Evolutionary conservation across 1,284 basidiomycete species (phyloP).

Genomic region (Marasmius sp.): DNA sequence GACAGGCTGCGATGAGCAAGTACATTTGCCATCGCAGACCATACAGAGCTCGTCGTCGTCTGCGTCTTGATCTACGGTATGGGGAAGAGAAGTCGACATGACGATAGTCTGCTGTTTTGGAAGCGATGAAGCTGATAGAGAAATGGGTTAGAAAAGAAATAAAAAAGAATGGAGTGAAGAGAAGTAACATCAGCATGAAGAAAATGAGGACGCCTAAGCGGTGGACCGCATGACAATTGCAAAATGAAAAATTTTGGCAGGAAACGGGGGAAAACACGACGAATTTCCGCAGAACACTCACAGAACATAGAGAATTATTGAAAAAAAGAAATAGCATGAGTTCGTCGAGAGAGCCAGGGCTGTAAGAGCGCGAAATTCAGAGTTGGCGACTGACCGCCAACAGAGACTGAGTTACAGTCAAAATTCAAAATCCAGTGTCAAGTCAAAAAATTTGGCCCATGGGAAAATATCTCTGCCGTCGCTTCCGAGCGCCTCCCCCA

Average conservation of each 20-base stretch:
- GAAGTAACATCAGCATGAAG: slow-evolving; percentile 22
- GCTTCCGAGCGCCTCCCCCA: background rate
- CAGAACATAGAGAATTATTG: background rate
- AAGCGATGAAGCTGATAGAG: slow-evolving; percentile 7
- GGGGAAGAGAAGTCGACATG: slow-evolving; percentile 67
- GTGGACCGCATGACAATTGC: slow-evolving; percentile 4
- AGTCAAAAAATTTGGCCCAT: background rate
- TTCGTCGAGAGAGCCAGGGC: background rate
- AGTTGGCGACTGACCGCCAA: background rate
- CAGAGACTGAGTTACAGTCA: background rate
- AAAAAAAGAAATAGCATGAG: background rate
- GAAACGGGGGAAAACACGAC: background rate
- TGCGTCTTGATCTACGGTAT: slow-evolving; percentile 54
- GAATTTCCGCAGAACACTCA: background rate
- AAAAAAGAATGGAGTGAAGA: slow-evolving; percentile 10
- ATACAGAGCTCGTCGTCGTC: slow-evolving; percentile 81
- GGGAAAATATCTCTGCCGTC: background rate
- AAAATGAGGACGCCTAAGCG: slow-evolving; percentile 20
- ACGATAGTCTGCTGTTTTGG: slow-evolving; percentile 53
- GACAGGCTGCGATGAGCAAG: slow-evolving; percentile 40
- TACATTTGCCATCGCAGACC: slow-evolving; percentile 84
- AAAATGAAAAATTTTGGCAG: background rate
- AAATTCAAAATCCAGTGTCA: background rate
- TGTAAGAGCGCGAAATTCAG: background rate
- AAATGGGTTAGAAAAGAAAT: background rate